These are phyloP conservation scores for Gomphus sp. DNA, from an alignment of 1,284 basidiomycete species.

Conservation along the genomic window DNA sequence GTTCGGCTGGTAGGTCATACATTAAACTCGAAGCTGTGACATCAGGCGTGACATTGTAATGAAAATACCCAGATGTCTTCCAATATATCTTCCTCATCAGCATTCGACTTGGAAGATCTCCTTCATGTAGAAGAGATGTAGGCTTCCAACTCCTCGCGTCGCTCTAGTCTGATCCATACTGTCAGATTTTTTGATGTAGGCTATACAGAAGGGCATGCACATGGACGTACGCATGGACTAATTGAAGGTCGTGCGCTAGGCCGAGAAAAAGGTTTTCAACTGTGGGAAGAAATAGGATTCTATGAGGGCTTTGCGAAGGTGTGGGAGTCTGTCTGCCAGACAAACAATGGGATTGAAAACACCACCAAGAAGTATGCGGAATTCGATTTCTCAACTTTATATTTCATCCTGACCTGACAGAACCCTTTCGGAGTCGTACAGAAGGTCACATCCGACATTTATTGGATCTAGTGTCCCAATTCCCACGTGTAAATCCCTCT, in stretches of 20 bases:
- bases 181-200: conserved; percentile 74
- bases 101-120: conserved; percentile 39
- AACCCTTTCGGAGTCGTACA: conserved; percentile 37
- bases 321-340: conserved; percentile 46
- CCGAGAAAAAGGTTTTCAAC: conserved; percentile 85
- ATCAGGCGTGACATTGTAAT: too few species aligned
- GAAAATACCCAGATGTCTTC: not conserved
- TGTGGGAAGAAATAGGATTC: conserved; percentile 95
- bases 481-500: conserved; percentile 68
- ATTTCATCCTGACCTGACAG: not conserved
- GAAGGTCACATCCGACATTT: conserved; percentile 58
- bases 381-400: not conserved
- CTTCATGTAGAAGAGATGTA: conserved; percentile 67
- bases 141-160: conserved; percentile 13
- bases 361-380: conserved; percentile 36
- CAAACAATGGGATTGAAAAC: conserved; percentile 24
- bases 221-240: conserved; percentile 83
- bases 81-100: not conserved
- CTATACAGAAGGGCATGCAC: conserved; percentile 67
- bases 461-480: conserved; percentile 62
- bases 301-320: conserved; percentile 78
- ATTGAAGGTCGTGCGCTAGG: conserved; percentile 92
- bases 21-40: too few species aligned
- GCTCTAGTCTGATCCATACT: conserved; percentile 4
- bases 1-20: too few species aligned